Evolutionary conservation across 345 rosid species (phyloP).

Genomic region (Limnanthes douglasii): DNA sequence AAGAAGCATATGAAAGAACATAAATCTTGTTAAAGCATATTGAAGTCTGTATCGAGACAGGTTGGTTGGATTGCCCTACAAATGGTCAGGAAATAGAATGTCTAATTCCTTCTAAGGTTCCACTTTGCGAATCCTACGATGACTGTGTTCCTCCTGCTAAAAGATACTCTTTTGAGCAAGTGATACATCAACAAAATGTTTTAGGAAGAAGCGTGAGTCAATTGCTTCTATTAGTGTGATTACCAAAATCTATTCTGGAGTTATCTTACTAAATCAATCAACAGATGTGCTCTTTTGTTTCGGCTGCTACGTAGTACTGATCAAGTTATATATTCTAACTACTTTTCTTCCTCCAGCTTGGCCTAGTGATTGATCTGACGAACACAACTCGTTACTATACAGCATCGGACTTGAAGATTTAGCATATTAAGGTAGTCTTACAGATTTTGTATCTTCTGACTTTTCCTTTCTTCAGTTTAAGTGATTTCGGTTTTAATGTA

Average conservation of each 20-base stretch:
- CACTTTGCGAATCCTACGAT: slow-evolving; percentile 72
- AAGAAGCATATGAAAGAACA: background rate
- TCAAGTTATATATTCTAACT: slow-evolving; percentile 1
- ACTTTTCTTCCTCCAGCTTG: slow-evolving; percentile 46
- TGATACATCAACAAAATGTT: slow-evolving; percentile 62
- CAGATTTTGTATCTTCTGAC: background rate
- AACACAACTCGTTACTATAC: slow-evolving; percentile 86
- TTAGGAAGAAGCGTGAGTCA: slow-evolving; percentile 60
- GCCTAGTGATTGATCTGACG: slow-evolving; percentile 95
- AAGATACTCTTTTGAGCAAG: slow-evolving; percentile 98
- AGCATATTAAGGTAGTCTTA: slow-evolving; percentile 90
- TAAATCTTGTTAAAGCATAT: background rate
- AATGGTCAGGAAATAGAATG: slow-evolving; percentile 55
- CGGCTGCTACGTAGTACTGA: background rate
- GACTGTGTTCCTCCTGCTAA: slow-evolving; percentile 69
- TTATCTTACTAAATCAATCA: no score
- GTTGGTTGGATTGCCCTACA: slow-evolving; percentile 94
- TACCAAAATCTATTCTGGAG: background rate
- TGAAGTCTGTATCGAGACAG: slow-evolving; percentile 18
- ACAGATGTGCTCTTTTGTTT: no score
- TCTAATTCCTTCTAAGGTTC: slow-evolving; percentile 91
- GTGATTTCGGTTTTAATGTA: slow-evolving; percentile 11
- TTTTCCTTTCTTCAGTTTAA: slow-evolving; percentile 1
- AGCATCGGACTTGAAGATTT: slow-evolving; percentile 64
- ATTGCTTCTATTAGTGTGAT: slow-evolving; percentile 2